Conservation (phyloP, 2,329 filamentous ascomycete species). For the Immersiporthe knoxdaviesiana region DNA sequence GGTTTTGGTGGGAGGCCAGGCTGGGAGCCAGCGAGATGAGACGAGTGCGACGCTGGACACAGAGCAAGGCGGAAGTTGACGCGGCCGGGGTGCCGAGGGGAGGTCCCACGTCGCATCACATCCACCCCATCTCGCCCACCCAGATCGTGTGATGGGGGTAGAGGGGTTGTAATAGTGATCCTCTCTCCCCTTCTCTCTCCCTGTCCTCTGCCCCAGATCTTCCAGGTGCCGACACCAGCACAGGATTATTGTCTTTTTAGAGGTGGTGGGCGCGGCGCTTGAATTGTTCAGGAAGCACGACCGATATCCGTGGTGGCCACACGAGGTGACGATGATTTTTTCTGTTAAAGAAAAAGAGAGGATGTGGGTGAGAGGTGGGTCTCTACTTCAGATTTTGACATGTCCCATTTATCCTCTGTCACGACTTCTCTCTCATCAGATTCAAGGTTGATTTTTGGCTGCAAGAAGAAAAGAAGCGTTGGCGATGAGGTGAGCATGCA, state of each 20-base stretch:
- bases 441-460: neutral
- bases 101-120: neutral
- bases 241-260: neutral
- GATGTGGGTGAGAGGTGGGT: neutral
- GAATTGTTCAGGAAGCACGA: neutral
- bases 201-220: neutral
- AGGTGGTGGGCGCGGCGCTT: neutral
- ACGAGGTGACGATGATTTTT: neutral
- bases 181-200: neutral
- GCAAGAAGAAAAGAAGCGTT: neutral
- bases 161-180: neutral
- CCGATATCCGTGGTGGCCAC: conserved; percentile 2
- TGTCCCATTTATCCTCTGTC: neutral
- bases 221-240: neutral
- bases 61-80: neutral
- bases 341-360: neutral
- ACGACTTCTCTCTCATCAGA: neutral
- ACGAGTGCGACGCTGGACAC: neutral
- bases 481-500: neutral
- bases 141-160: neutral
- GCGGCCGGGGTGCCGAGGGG: conserved; percentile 8
- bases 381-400: neutral
- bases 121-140: neutral
- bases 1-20: neutral
- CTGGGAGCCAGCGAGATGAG: neutral